Base-by-base conservation (phyloP, 441 rosid species). In the Omphalea diandra region DNA sequence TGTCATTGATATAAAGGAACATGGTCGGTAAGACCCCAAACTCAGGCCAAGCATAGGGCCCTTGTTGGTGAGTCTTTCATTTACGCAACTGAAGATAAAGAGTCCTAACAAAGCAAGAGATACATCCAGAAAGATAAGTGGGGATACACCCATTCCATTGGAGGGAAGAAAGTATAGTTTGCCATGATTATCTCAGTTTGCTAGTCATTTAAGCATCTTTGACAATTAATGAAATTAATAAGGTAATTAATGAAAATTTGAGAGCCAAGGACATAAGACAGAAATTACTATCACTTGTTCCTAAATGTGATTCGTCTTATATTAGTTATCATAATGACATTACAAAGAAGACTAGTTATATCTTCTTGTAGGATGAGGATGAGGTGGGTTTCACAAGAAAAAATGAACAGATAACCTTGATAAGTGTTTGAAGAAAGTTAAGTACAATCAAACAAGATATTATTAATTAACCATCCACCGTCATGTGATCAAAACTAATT, bases 41-140 rank as follows among this genome's bases (percentile, higher is more conserved):
- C 66, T 85, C 84, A 0, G 97, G 91, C 95, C 93, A 88, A 78
- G 38, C 76, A 84, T 81, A 1, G 88, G 87, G 33, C 88, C 93
- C 62, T 82, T 88, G 75, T 77, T 86, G 22, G 75, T 71, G 69
- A 90, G 44, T 71, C 80, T 84, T 49, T 87, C 87, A 26, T 54
- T 68, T 29, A 84, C 61, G 65, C 90, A 88, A 26, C 83, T 56
- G 69, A 81, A 85, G 67, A 86, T 38, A 56, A 90, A 84, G 11
- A 90, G 57, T 20, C 83, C 83, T 60, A 84, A 47, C 11, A 79
- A 68, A 8, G 87, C 85, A n/a, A 83, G 15, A 9, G 76, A 75
- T 56, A 82, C 29, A 69, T 88, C 95, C 72, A 83, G 7, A 81
- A 65, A 18, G 82, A 67, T 12, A 70, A 65, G 68, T 83, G 79